These are phyloP conservation scores for Penicillium pulvis DNA, from an alignment of 495 filamentous ascomycete genomes.

Conservation along the genomic window DNA sequence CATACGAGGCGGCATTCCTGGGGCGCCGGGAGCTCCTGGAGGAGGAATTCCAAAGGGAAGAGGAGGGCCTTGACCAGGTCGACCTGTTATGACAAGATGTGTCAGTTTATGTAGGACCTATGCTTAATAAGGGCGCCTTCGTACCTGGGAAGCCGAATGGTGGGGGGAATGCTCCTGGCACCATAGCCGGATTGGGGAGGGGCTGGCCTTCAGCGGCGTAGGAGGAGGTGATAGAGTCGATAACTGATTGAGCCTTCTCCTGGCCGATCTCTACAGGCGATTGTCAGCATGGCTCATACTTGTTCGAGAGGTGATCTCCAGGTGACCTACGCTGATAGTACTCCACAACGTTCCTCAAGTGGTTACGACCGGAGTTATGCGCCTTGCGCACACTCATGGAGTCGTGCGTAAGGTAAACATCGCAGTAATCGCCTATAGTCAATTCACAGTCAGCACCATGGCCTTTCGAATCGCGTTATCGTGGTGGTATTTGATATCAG, in stretches of 20 bases:
- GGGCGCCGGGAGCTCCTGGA: slow-evolving; percentile 44
- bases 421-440: slow-evolving; percentile 91
- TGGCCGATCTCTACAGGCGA: slow-evolving; percentile 80
- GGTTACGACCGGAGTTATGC: slow-evolving; percentile 94
- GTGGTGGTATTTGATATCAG: slow-evolving; percentile 2
- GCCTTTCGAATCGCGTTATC: slow-evolving; percentile 10
- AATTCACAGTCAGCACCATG: slow-evolving; percentile 13
- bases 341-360: slow-evolving; percentile 93
- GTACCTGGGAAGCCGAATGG: slow-evolving; percentile 63
- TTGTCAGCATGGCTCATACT: slow-evolving; percentile 10
- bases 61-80: slow-evolving; percentile 56
- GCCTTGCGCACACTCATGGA: slow-evolving; percentile 99
- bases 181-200: slow-evolving; percentile 78
- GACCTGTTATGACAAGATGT: slow-evolving; percentile 25
- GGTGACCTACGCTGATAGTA: slow-evolving; percentile 89
- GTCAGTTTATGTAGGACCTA: slow-evolving; percentile 18
- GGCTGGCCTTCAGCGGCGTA: slow-evolving; percentile 93
- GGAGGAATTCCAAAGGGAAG: slow-evolving; percentile 58
- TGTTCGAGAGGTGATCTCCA: slow-evolving; percentile 4
- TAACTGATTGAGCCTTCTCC: slow-evolving; percentile 97
- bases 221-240: slow-evolving; percentile 93
- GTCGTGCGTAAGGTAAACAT: slow-evolving; percentile 99
- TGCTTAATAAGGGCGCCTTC: slow-evolving; percentile 8
- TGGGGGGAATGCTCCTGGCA: slow-evolving; percentile 49
- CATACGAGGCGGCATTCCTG: slow-evolving; percentile 51